These are phyloP conservation scores for Wilcoxina mikolae DNA, from an alignment of 495 filamentous ascomycete genomes.

Conservation along the genomic window DNA sequence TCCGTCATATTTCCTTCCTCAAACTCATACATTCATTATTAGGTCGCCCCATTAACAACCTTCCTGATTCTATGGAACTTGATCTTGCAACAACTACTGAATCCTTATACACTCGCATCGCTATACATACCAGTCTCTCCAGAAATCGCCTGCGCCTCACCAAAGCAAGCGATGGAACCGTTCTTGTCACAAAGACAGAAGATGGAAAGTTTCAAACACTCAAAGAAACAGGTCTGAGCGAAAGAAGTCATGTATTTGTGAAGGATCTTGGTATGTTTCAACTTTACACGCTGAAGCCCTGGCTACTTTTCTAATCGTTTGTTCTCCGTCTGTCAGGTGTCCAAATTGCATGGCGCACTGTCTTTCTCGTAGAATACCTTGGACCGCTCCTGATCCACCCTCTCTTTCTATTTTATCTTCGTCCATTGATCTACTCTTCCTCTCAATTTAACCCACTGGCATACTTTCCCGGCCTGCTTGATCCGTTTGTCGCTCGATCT, in stretches of 20 bases:
- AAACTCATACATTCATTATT: neutral
- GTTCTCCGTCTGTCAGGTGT: conserved; percentile 45
- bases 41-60: conserved; percentile 45
- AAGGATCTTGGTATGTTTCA: conserved; percentile 72
- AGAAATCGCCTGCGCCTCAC: conserved; percentile 54
- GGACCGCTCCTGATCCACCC: conserved; percentile 88
- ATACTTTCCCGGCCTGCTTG: conserved; percentile 32
- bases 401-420: conserved; percentile 49
- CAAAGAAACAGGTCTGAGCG: conserved; percentile 47
- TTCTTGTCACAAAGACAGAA: conserved; percentile 54
- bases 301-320: neutral
- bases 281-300: neutral
- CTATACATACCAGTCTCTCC: conserved; percentile 39
- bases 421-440: conserved; percentile 57
- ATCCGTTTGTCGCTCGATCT: conserved; percentile 28
- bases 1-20: neutral
- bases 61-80: conserved; percentile 53
- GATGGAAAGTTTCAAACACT: conserved; percentile 46
- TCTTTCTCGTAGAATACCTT: conserved; percentile 88
- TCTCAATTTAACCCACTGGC: conserved; percentile 30
- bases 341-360: conserved; percentile 85
- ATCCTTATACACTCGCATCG: conserved; percentile 41
- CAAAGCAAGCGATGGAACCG: conserved; percentile 50
- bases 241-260: conserved; percentile 61
- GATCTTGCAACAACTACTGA: conserved; percentile 39